Evolutionary conservation across 2,329 filamentous ascomycete genomes (phyloP), one percentile per base, ranked within the genome.

Genomic region (Cordyceps cicadae): DNA sequence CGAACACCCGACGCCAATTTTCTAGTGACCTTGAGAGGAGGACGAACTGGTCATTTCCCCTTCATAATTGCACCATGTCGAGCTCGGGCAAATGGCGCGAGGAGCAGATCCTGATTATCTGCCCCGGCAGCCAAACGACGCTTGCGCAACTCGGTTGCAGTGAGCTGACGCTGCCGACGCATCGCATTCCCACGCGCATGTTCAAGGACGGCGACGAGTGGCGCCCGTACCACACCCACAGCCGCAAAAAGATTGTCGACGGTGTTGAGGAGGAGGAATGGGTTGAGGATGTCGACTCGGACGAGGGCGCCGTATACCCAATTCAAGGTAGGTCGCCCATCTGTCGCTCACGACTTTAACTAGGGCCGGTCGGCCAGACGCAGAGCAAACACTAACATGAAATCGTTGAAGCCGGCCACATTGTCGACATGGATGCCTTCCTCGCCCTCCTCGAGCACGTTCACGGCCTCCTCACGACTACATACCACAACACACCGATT

Each of bases 401-500:
- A 48, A 15, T 17, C 19, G 39, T 45, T 21, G 43, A 75, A 79
- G 85, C 87, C 65, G 94, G 94, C 61, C 86, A 85, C 69, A 94
- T 99, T 63, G 86, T 88, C 49, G 86, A 97, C 71, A 96, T 96
- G 91, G 82, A 87, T 0, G 93, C 91, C 66, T 96, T 99, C 77
- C 89, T 96, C 65, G 93, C 94, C 37, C 87, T 97, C 68, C 84
- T 99, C 69, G 89, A 92, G 60, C 90, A 99, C 72, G 88, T 97
- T 65, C 90, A 97, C 80, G 87, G 90, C 73, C 84, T 89, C 53
- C 83, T 99, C 62, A 94, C 91, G 63, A 92, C 91, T 29, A 91
- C 90, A 3, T 94, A 96, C 72, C 94, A 97, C 76, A 97, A 97
- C 76, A 97, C 93, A 0, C 92, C 94, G 2, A 90, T 99, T 65